Evolutionary conservation across 768 basidiomycete genomes (phyloP).

Genomic region (Pisolithus albus): DNA sequence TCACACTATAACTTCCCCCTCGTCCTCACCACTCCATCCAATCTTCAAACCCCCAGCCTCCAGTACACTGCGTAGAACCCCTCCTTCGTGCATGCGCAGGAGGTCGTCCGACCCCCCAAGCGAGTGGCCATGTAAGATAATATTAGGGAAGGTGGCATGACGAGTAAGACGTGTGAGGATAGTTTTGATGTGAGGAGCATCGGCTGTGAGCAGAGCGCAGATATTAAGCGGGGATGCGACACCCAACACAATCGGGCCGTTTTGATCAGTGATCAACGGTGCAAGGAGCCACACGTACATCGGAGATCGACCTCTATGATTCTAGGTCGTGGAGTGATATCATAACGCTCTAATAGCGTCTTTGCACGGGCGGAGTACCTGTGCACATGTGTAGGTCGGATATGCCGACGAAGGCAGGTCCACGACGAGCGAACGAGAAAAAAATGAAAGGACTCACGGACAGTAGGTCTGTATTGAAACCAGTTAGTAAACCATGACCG

Average conservation of each 20-base stretch:
- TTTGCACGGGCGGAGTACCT: conserved; percentile 28
- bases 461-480: conserved; percentile 55
- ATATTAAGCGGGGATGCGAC: not conserved
- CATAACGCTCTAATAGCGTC: conserved; percentile 51
- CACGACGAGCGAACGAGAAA: not conserved
- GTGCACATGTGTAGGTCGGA: not conserved
- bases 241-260: no score
- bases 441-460: conserved; percentile 45
- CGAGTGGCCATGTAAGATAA: conserved; percentile 55
- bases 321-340: conserved; percentile 56
- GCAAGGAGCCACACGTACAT: conserved; percentile 31
- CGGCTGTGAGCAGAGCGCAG: conserved; percentile 34
- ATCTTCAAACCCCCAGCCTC: conserved; percentile 41
- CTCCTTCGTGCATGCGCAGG: conserved; percentile 37
- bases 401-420: no score
- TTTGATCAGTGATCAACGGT: not conserved
- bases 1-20: conserved; percentile 5
- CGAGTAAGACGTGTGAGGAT: conserved; percentile 60
- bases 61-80: conserved; percentile 38
- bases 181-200: conserved; percentile 55
- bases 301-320: conserved; percentile 73
- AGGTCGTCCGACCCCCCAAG: conserved; percentile 65
- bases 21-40: conserved; percentile 11
- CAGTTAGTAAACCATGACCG: no score
- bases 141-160: conserved; percentile 70